Base-by-base conservation (phyloP, 1,284 basidiomycete genomes). In the Amylostereum areolatum region DNA sequence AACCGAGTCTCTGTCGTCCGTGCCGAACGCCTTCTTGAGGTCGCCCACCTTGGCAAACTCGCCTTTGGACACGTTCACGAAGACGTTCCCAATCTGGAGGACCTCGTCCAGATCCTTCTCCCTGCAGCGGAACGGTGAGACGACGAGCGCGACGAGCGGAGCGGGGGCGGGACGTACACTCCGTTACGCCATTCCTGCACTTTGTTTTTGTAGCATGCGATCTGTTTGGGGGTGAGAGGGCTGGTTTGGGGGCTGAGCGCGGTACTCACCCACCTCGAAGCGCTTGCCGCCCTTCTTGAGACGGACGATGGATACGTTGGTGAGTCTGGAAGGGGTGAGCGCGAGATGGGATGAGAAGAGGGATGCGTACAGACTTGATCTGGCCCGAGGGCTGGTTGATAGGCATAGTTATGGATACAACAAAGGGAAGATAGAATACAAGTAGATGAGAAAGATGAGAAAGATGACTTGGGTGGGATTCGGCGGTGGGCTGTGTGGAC, bases 121-220 rank as follows among this genome's bases (percentile, higher is more conserved):
- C 25, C 89, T 91, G 58, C 27, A 12, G 7, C 40, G n/a, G 29
- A 29, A n/a, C 18, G 7, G 30, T 43, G 7, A 43, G 28, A 8
- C 46, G 48, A 46, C 37, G 45, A 25, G 46, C 18, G 35, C 41
- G 34, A 42, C 44, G 46, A 28, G 35, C 36, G 41, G 18, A 4
- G 27, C 10, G 29, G 5, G 5, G 11, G 18, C 9, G 18, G 51
- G 29, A 73, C 83, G 64, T 65, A 90, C 86, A 96, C 89, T 53
- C 93, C 93, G 48, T 82, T 92, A 50, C 96, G 75, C 83, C 89
- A 99, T 68, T 97, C 95, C 58, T 94, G 89, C 24, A 98, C 96
- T 72, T 98, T 98, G 73, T 99, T 99, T 77, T 98, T 97, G 74
- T 98, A 98, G 69, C 95, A 98, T 43, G 96, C 96, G 59, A 99